Conservation (phyloP, 768 basidiomycete genomes). For the Tylopilus balloui region DNA sequence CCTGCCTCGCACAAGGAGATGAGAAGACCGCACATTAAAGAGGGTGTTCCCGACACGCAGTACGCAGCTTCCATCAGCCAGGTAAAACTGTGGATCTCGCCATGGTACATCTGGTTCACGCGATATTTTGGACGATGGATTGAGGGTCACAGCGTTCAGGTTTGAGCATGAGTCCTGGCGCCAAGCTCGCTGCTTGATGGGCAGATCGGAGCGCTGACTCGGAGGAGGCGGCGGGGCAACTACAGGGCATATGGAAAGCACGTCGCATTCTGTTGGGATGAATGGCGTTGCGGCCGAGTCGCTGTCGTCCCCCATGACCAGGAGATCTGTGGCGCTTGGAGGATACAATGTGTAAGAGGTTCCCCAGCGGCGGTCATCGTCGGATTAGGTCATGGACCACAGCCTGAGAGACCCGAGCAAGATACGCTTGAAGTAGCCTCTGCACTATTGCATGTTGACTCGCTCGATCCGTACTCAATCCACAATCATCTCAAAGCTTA, state of each 20-base stretch:
- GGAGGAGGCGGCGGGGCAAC: conserved; percentile 3
- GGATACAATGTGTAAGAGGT: neutral
- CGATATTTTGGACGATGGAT: neutral
- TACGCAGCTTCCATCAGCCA: conserved; percentile 66
- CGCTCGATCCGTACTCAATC: too few relatives aligned
- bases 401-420: too few relatives aligned
- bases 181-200: conserved; percentile 9
- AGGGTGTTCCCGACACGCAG: conserved; percentile 58
- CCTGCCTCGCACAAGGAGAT: neutral
- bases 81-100: conserved; percentile 56
- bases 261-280: conserved; percentile 21
- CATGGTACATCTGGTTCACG: conserved; percentile 11
- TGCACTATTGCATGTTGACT: too few relatives aligned
- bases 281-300: conserved; percentile 13
- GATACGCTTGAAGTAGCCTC: too few relatives aligned
- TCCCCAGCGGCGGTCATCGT: neutral
- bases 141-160: neutral
- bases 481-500: too few relatives aligned
- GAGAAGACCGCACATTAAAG: conserved; percentile 53
- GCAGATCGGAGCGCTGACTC: conserved; percentile 8
- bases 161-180: conserved; percentile 8
- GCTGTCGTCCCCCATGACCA: conserved; percentile 14
- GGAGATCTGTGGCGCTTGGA: neutral
- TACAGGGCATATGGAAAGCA: neutral
- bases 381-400: neutral